phyloP scores from a whole-genome alignment of 192 early-diverging fungal genomes.

The Linnemannia hyalina region DNA sequence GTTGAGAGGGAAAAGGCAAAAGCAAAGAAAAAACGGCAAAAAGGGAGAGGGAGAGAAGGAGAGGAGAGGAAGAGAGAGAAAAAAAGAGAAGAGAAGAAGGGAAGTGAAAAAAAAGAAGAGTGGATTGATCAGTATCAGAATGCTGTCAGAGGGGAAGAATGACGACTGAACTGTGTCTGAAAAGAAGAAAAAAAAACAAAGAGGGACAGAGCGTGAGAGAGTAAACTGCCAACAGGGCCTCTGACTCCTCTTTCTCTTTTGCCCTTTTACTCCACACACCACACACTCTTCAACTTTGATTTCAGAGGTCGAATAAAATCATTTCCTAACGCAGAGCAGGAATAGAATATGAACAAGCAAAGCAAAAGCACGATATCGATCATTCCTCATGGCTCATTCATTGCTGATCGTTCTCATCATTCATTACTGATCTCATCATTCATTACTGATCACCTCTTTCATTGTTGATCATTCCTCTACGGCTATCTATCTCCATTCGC shows the following conservation, averaged over 20 bases:
- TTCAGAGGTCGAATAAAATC: background rate
- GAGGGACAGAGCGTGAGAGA: background rate
- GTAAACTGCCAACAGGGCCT: background rate
- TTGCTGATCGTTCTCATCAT: background rate
- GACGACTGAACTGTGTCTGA: conserved; percentile 12
- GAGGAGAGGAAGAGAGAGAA: background rate
- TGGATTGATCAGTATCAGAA: background rate
- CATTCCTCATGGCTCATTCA: background rate
- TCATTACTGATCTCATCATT: background rate
- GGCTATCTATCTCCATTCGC: background rate
- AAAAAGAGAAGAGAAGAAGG: background rate
- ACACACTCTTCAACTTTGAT: background rate
- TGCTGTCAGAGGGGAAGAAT: background rate
- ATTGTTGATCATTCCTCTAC: background rate
- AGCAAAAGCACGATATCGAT: conserved; percentile 3
- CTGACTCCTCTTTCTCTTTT: background rate
- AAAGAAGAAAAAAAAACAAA: background rate
- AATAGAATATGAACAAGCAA: background rate
- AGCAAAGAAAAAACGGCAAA: background rate
- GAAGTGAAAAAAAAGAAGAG: background rate
- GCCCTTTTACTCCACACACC: background rate
- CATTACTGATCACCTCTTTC: background rate
- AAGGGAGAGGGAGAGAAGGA: background rate
- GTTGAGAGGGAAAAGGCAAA: background rate
- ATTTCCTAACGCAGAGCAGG: background rate